These are phyloP conservation scores for Diospyros kaki DNA, from an alignment of 148 eudicot species.

Conservation along the genomic window DNA sequence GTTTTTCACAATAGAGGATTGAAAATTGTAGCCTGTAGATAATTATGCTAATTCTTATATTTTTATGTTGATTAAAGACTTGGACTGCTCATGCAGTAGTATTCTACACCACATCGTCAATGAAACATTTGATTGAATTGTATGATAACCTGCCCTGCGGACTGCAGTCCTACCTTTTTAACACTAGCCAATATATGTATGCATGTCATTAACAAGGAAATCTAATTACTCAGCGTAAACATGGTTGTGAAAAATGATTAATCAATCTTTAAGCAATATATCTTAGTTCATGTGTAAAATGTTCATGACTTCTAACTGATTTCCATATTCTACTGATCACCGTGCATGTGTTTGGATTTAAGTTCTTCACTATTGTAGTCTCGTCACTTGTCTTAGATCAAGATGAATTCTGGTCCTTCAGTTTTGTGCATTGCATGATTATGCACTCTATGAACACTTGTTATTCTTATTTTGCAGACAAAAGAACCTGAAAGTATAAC, in stretches of 20 bases:
- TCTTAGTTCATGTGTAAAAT: neutral
- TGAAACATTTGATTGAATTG: too few relatives aligned
- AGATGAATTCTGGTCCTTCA: neutral
- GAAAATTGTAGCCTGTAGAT: too few relatives aligned
- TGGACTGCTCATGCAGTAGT: too few relatives aligned
- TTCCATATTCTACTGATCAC: neutral
- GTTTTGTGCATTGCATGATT: neutral
- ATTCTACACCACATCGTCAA: too few relatives aligned
- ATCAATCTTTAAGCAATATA: neutral
- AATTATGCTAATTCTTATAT: too few relatives aligned
- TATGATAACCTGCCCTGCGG: too few relatives aligned
- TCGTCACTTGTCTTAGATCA: neutral
- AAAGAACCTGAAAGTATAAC: constrained; percentile 45
- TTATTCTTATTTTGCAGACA: constrained; percentile 47
- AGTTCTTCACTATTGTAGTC: neutral
- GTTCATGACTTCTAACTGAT: neutral
- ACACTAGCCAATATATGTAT: too few relatives aligned
- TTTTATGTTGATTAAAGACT: too few relatives aligned
- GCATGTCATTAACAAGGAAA: too few relatives aligned
- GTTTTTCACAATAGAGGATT: too few relatives aligned
- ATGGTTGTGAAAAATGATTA: neutral
- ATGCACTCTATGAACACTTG: neutral
- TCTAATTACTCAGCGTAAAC: neutral
- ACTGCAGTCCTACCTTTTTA: too few relatives aligned
- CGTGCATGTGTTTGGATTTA: neutral